phyloP scores from a whole-genome alignment of 495 filamentous ascomycete species.

The Daldinia vernicosa region DNA sequence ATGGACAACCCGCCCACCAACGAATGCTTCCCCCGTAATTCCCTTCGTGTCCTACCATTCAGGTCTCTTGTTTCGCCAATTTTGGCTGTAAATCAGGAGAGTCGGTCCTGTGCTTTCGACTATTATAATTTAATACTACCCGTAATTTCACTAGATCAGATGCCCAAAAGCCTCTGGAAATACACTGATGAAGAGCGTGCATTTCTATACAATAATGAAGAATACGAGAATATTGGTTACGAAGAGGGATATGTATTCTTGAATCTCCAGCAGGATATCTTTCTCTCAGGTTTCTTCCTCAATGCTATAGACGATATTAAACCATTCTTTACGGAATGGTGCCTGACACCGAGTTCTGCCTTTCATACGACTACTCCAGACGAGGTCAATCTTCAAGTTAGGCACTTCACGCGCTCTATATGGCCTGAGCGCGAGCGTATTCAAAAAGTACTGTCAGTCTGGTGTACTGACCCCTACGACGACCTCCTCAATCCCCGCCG shows the following conservation, averaged over 20 bases:
- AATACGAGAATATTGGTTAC: too few species aligned
- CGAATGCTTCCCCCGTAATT: background rate
- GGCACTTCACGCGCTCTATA: too few species aligned
- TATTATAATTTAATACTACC: slow-evolving; percentile 2
- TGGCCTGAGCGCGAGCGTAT: background rate
- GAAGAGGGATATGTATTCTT: background rate
- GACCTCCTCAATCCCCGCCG: too few species aligned
- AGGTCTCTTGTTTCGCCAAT: slow-evolving; percentile 15
- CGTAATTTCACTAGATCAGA: too few species aligned
- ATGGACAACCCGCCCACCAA: background rate
- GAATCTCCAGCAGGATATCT: background rate
- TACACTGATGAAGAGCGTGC: too few species aligned
- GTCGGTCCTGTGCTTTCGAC: background rate
- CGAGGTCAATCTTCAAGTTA: background rate
- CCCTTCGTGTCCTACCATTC: background rate
- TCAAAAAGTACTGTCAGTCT: background rate
- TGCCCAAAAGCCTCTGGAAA: too few species aligned
- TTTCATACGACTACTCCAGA: background rate
- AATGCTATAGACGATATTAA: too few species aligned
- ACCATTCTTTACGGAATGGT: too few species aligned
- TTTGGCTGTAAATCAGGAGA: slow-evolving; percentile 5
- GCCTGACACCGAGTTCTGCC: too few species aligned
- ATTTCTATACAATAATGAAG: background rate
- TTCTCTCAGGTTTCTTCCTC: background rate
- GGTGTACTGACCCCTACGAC: too few species aligned